Conservation (phyloP, 305 asterid species). For the Fraxinus velutina region DNA sequence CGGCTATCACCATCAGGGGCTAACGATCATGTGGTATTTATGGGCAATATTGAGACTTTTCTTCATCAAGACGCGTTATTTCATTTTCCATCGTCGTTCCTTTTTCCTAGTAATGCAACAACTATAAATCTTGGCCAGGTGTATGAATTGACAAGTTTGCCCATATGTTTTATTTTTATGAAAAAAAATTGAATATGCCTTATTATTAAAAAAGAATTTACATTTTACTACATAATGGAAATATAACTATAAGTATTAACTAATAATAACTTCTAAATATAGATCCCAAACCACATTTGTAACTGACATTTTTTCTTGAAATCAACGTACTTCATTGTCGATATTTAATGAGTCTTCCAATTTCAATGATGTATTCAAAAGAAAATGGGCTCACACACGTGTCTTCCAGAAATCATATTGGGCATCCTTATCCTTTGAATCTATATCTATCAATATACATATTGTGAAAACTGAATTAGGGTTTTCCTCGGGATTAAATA, state of each 20-base stretch:
- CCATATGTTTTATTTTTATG: neutral
- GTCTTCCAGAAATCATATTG: neutral
- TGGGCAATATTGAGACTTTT: constrained; percentile 28
- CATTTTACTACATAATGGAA: neutral
- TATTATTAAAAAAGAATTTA: no score
- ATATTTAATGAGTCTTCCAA: neutral
- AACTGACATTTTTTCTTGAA: no score
- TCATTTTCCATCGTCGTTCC: neutral
- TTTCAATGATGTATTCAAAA: neutral
- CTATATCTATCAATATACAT: no score
- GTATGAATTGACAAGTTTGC: neutral
- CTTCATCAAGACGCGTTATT: constrained; percentile 21
- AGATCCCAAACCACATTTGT: neutral
- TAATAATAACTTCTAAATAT: neutral
- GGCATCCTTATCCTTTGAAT: neutral
- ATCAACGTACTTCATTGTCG: neutral
- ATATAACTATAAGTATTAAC: neutral
- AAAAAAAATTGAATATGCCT: neutral
- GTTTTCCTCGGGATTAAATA: no score
- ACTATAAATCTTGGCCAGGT: neutral
- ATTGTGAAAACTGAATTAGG: no score
- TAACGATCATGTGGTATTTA: neutral
- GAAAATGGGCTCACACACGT: neutral
- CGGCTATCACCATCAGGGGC: neutral
- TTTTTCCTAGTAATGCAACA: constrained; percentile 22